A percentile compares a stretch with the other conserved stretches of the same genome.
phyloP scores from a whole-genome alignment of 306 rosid species.

The Senna siamea region DNA sequence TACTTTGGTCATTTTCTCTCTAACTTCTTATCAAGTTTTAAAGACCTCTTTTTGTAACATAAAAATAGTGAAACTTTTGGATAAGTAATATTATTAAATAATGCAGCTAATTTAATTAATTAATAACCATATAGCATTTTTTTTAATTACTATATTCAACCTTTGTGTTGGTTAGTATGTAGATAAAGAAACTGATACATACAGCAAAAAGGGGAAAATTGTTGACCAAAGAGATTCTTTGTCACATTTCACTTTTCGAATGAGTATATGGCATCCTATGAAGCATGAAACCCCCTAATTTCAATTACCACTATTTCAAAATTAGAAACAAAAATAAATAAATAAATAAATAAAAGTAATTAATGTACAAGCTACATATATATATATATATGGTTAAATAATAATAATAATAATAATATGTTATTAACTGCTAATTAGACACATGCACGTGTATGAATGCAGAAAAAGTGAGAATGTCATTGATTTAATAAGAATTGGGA shows the following conservation, averaged over 20 bases:
- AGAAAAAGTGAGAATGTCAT: neutral
- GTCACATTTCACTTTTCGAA: conserved; percentile 37
- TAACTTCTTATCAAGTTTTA: neutral
- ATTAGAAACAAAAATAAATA: too few species aligned
- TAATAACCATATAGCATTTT: too few species aligned
- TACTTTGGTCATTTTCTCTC: too few species aligned
- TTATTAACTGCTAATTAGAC: neutral
- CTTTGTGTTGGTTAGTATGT: neutral
- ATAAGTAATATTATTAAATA: too few species aligned
- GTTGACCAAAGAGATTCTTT: conserved; percentile 49
- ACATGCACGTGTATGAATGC: conserved; percentile 12
- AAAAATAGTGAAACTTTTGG: neutral
- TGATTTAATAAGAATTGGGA: conserved; percentile 20
- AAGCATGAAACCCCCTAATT: too few species aligned
- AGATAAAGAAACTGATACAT: neutral
- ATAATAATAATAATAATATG: neutral
- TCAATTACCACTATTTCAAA: too few species aligned
- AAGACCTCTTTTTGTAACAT: neutral
- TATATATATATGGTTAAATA: too few species aligned
- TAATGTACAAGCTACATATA: too few species aligned
- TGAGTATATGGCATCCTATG: conserved; percentile 50
- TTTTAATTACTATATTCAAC: too few species aligned
- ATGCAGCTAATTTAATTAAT: neutral
- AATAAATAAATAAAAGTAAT: too few species aligned
- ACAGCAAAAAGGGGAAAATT: conserved; percentile 29